These are phyloP conservation scores for Cordyceps sp. DNA, from an alignment of 2,329 filamentous ascomycete genomes.

Conservation along the genomic window DNA sequence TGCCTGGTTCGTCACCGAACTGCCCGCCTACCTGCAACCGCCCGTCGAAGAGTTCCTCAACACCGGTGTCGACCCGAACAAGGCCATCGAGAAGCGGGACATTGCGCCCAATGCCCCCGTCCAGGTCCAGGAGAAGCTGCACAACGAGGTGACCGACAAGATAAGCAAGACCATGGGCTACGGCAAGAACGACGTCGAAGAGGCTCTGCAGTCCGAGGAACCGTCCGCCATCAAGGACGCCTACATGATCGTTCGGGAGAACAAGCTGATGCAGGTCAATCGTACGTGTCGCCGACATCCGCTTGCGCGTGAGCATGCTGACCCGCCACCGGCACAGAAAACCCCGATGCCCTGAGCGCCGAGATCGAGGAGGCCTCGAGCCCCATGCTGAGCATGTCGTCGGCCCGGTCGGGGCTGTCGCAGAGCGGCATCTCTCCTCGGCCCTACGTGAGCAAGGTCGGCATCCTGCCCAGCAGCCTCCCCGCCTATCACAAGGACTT, in stretches of 20 bases:
- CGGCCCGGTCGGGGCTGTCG: constrained; percentile 34
- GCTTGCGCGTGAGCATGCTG: constrained; percentile 7
- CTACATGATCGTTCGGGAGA: constrained; percentile 94
- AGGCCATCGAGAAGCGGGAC: constrained; percentile 69
- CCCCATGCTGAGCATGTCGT: constrained; percentile 36
- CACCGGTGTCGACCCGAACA: constrained; percentile 85
- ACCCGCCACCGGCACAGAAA: constrained; percentile 9
- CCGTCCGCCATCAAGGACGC: constrained; percentile 98
- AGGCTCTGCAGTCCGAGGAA: constrained; percentile 79
- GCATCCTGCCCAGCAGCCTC: constrained; percentile 79
- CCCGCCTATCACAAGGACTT: constrained; percentile 83
- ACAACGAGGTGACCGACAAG: constrained; percentile 85
- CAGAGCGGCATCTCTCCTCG: constrained; percentile 29
- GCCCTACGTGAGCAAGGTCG: constrained; percentile 67
- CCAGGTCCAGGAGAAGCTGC: constrained; percentile 73
- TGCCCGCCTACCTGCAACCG: constrained; percentile 73
- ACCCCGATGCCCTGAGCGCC: constrained; percentile 15
- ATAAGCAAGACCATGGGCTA: constrained; percentile 98
- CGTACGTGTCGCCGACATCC: constrained; percentile 41
- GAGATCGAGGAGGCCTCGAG: constrained; percentile 25
- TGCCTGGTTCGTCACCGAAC: constrained; percentile 80
- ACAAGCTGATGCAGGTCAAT: constrained; percentile 90
- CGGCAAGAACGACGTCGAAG: constrained; percentile 83
- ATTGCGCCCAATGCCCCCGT: constrained; percentile 65
- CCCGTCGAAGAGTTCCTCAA: constrained; percentile 86